Percentiles rank a stretch among this genome's conserved stretches.
These are phyloP conservation scores for Jatropha curcas DNA, from an alignment of 345 rosid genomes.

Conservation along the genomic window DNA sequence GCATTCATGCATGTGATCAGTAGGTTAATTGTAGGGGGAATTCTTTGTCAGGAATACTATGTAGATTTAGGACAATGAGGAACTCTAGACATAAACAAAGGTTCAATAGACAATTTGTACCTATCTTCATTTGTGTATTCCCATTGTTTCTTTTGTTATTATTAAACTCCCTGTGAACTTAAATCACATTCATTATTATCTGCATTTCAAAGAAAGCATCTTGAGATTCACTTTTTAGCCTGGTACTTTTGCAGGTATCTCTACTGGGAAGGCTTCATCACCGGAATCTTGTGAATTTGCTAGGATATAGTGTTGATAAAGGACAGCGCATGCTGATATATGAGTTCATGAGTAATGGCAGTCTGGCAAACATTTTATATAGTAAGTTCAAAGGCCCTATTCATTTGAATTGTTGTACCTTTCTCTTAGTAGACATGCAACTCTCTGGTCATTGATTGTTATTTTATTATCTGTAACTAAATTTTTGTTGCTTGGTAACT, in stretches of 20 bases:
- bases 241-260: slow-evolving; percentile 57
- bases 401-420: slow-evolving; percentile 11
- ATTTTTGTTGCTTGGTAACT: neutral
- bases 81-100: neutral
- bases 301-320: slow-evolving; percentile 87
- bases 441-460: neutral
- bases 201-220: neutral
- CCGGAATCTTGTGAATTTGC: slow-evolving; percentile 88
- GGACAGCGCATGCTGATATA: slow-evolving; percentile 76
- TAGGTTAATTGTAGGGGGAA: neutral
- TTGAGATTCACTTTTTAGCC: slow-evolving; percentile 6
- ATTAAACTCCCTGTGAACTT: neutral
- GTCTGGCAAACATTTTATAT: slow-evolving; percentile 76
- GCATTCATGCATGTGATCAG: neutral
- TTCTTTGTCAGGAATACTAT: neutral
- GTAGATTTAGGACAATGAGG: slow-evolving; percentile 1
- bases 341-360: slow-evolving; percentile 97
- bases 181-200: neutral
- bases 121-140: neutral
- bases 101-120: neutral
- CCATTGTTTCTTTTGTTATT: neutral
- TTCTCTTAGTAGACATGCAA: neutral
- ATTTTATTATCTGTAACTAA: neutral
- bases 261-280: slow-evolving; percentile 94
- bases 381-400: slow-evolving; percentile 45